These are phyloP conservation scores for Plectosphaerella sp. DNA, from an alignment of 2,329 filamentous ascomycete species.

Conservation along the genomic window DNA sequence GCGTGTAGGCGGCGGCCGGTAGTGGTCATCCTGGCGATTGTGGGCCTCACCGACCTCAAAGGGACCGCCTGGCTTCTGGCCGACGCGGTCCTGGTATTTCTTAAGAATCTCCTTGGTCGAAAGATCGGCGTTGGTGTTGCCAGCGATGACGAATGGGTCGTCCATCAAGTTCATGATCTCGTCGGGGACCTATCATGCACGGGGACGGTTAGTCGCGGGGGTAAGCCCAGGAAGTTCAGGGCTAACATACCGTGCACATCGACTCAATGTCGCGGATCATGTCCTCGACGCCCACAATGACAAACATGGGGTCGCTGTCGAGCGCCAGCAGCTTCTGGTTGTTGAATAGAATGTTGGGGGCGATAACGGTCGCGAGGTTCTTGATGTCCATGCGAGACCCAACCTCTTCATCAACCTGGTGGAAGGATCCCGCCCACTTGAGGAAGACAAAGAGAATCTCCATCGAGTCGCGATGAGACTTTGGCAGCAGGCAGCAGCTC, in stretches of 20 bases:
- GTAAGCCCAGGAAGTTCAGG: neutral
- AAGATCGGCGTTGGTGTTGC: conserved; percentile 73
- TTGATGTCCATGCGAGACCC: conserved; percentile 99
- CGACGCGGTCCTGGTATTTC: conserved; percentile 76
- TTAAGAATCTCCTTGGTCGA: conserved; percentile 97
- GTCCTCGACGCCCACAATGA: conserved; percentile 87
- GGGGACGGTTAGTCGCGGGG: conserved; percentile 10
- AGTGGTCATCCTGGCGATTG: conserved; percentile 54
- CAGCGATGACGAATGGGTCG: conserved; percentile 69
- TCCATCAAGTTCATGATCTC: conserved; percentile 83
- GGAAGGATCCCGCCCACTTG: conserved; percentile 96
- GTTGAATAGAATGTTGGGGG: conserved; percentile 87
- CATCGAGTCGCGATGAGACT: conserved; percentile 86
- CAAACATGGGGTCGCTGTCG: conserved; percentile 85
- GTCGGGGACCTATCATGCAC: conserved; percentile 69
- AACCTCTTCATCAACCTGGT: conserved; percentile 92
- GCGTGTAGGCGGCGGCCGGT: conserved; percentile 49
- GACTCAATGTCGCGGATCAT: conserved; percentile 91
- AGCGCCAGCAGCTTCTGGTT: conserved; percentile 60
- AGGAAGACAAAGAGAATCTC: conserved; percentile 95
- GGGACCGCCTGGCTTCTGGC: conserved; percentile 47
- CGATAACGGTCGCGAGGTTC: conserved; percentile 95
- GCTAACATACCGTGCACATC: conserved; percentile 86
- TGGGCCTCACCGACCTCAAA: conserved; percentile 51
- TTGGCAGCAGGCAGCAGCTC: conserved; percentile 87